phyloP scores from a whole-genome alignment of 2,329 filamentous ascomycete species.

The Cadophora malorum region DNA sequence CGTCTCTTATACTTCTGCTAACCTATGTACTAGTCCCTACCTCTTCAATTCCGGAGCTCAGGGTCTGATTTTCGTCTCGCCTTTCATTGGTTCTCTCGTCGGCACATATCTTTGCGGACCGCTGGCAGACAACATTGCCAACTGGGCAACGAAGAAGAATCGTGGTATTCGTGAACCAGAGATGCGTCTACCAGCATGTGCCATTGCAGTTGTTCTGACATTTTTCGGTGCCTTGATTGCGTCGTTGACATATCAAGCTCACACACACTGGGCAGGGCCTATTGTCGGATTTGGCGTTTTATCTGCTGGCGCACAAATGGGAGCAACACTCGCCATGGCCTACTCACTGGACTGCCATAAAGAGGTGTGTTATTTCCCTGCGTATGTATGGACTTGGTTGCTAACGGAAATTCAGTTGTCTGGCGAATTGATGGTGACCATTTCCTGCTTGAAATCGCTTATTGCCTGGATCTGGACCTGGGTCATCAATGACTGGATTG shows the following conservation, averaged over 20 bases:
- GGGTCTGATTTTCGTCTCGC: conserved; percentile 32
- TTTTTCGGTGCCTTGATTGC: conserved; percentile 39
- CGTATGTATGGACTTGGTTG: too few species aligned
- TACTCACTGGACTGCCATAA: background rate
- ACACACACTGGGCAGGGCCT: conserved; percentile 39
- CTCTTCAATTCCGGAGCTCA: conserved; percentile 50
- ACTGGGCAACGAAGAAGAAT: conserved; percentile 56
- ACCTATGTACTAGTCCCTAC: conserved; percentile 46
- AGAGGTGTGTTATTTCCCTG: background rate
- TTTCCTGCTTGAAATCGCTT: conserved; percentile 40
- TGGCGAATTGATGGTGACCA: conserved; percentile 44
- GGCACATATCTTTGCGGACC: conserved; percentile 33
- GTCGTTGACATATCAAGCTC: conserved; percentile 36
- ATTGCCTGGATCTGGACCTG: conserved; percentile 44
- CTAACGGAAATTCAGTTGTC: conserved; percentile 39
- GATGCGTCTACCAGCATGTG: conserved; percentile 58
- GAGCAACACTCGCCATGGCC: background rate
- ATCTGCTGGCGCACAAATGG: background rate
- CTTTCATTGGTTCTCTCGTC: conserved; percentile 31
- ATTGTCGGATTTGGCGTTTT: conserved; percentile 41
- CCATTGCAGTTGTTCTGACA: conserved; percentile 40
- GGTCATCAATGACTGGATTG: conserved; percentile 37
- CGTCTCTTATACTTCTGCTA: conserved; percentile 37
- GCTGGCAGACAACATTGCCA: conserved; percentile 30
- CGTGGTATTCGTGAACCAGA: conserved; percentile 62